Evolutionary conservation across 164 flowering plant genomes (phyloP).

Genomic region (Warburgia ugandensis): DNA sequence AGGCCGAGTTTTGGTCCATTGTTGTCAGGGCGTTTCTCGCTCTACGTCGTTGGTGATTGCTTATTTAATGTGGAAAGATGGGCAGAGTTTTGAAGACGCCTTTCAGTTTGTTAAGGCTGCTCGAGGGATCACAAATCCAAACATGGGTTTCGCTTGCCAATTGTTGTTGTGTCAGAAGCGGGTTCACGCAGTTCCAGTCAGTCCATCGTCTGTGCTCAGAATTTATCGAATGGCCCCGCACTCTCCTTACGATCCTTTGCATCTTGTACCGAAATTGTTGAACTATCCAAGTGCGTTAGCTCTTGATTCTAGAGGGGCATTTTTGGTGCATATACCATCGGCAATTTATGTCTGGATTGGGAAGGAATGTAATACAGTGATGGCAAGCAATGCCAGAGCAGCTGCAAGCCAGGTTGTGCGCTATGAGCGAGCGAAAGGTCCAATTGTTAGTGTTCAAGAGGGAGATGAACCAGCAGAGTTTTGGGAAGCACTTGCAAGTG

Average conservation of each 20-base stretch:
- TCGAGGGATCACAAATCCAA: conserved; percentile 66
- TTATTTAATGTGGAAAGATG: conserved; percentile 76
- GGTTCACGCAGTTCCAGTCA: conserved; percentile 55
- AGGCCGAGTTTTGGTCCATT: conserved; percentile 78
- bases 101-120: conserved; percentile 72
- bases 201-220: conserved; percentile 54
- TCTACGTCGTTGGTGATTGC: conserved; percentile 76
- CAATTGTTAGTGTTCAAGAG: conserved; percentile 36
- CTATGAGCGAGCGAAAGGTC: conserved; percentile 60
- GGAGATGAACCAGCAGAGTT: conserved; percentile 56
- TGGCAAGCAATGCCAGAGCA: conserved; percentile 42
- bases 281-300: conserved; percentile 26
- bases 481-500: conserved; percentile 48
- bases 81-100: conserved; percentile 70
- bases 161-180: conserved; percentile 74
- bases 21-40: conserved; percentile 76
- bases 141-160: conserved; percentile 82
- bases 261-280: conserved; percentile 66
- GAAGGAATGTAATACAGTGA: conserved; percentile 31
- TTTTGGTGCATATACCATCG: conserved; percentile 58
- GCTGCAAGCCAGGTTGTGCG: conserved; percentile 68
- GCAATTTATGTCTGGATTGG: conserved; percentile 70
- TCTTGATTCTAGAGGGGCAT: conserved; percentile 82
- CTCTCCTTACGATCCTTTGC: conserved; percentile 74
- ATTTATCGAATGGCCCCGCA: conserved; percentile 80